Percentiles rank a stretch among this genome's conserved stretches.
phyloP scores from a whole-genome alignment of 306 rosid genomes.

The Mimosa bimucronata region DNA sequence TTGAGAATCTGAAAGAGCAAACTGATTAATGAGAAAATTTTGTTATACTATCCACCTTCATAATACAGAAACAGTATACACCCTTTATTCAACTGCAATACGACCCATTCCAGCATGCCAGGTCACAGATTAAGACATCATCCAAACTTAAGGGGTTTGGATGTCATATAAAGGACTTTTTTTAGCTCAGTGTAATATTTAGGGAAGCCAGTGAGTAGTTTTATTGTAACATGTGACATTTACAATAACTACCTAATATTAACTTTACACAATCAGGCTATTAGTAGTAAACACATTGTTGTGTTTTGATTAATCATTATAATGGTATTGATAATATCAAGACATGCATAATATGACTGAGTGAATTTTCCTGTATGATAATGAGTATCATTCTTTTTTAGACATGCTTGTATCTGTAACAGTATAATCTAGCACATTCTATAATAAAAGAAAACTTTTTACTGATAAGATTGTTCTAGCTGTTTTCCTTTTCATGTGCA shows the following conservation, averaged over 20 bases:
- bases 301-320: not conserved
- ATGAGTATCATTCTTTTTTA: not conserved
- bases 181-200: not conserved
- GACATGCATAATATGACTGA: not conserved
- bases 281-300: not conserved
- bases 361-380: not conserved
- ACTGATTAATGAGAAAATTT: not conserved
- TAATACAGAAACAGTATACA: not conserved
- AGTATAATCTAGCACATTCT: not conserved
- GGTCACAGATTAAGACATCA: not conserved
- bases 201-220: not conserved
- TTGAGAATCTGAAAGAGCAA: too few relatives aligned
- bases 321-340: not conserved
- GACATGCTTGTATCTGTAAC: not conserved
- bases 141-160: not conserved
- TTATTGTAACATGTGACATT: not conserved
- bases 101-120: slow-evolving; percentile 1
- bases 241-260: not conserved
- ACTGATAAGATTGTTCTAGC: not conserved
- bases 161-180: not conserved
- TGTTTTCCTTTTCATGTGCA: not conserved
- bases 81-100: not conserved
- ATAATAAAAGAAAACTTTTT: not conserved
- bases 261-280: not conserved
- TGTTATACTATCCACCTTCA: not conserved